phyloP scores from a whole-genome alignment of 2,329 filamentous ascomycete species.

The Coniochaeta sp. region DNA sequence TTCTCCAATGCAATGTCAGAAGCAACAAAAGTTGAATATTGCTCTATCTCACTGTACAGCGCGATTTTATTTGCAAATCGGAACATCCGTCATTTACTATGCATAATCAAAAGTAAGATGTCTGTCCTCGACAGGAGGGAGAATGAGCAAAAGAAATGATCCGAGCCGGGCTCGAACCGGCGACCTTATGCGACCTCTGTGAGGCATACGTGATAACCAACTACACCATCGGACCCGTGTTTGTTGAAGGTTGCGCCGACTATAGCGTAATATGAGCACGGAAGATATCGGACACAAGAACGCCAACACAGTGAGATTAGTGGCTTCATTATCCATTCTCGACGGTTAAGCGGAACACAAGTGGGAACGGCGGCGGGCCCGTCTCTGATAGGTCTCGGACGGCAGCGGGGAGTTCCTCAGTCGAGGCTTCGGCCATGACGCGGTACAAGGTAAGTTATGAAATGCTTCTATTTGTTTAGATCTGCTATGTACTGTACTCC shows the following conservation, averaged over 20 bases:
- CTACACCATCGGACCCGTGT: not conserved
- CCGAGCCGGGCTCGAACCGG: conserved; percentile 1
- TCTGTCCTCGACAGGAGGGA: not conserved
- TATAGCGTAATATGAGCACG: not conserved
- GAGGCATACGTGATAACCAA: conserved; percentile 1
- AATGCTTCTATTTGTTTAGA: not conserved
- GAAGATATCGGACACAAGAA: not conserved
- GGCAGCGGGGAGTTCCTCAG: too few species aligned
- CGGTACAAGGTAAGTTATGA: not conserved
- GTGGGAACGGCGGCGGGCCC: too few species aligned
- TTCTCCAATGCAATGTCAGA: too few species aligned
- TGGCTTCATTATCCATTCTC: not conserved
- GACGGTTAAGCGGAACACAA: not conserved
- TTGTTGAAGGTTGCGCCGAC: not conserved
- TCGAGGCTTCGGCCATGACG: too few species aligned
- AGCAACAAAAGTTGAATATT: too few species aligned
- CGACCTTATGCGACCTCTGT: not conserved
- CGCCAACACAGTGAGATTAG: not conserved
- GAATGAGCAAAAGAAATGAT: not conserved
- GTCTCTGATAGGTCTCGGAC: too few species aligned
- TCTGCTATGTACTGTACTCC: not conserved
- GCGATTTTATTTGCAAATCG: not conserved
- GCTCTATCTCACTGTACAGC: too few species aligned
- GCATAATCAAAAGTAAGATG: not conserved
- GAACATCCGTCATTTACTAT: too few species aligned